These are phyloP conservation scores for Boechera retrofracta DNA, from an alignment of 345 rosid species.

Conservation along the genomic window DNA sequence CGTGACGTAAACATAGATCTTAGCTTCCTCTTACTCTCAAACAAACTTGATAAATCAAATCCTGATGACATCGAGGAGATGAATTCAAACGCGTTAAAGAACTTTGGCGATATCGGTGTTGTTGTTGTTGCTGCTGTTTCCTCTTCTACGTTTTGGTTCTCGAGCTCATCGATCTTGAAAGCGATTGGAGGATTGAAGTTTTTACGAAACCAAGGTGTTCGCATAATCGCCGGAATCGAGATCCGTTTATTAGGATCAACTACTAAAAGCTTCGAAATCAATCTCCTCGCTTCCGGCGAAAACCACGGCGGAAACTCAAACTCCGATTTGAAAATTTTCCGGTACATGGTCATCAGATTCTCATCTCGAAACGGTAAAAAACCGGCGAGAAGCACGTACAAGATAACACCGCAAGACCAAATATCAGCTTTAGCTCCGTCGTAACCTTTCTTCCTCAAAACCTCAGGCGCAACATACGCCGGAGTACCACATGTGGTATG, in stretches of 20 bases:
- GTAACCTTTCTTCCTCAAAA: conserved; percentile 75
- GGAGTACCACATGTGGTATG: conserved; percentile 95
- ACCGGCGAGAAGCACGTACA: conserved; percentile 71
- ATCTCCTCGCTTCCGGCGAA: conserved; percentile 55
- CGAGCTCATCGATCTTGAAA: conserved; percentile 35
- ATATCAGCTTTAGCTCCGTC: conserved; percentile 78
- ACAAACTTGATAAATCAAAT: conserved; percentile 73
- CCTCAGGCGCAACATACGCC: conserved; percentile 90
- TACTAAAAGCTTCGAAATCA: conserved; percentile 67
- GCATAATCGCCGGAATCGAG: conserved; percentile 65
- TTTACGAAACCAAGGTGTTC: conserved; percentile 69
- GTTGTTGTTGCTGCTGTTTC: neutral
- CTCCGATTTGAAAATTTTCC: conserved; percentile 61
- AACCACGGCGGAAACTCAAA: conserved; percentile 76
- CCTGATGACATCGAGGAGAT: conserved; percentile 85
- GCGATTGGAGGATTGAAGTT: conserved; percentile 48
- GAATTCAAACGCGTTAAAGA: conserved; percentile 74
- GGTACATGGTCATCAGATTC: conserved; percentile 68
- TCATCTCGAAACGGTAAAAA: conserved; percentile 72
- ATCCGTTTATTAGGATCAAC: conserved; percentile 64
- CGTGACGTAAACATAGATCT: conserved; percentile 68
- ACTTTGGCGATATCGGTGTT: conserved; percentile 37
- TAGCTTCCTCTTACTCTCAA: conserved; percentile 57
- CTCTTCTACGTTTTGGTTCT: neutral
- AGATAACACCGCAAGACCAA: conserved; percentile 90